These are phyloP conservation scores for Phaeolepiota aurea DNA, from an alignment of 768 basidiomycete species.

Conservation along the genomic window DNA sequence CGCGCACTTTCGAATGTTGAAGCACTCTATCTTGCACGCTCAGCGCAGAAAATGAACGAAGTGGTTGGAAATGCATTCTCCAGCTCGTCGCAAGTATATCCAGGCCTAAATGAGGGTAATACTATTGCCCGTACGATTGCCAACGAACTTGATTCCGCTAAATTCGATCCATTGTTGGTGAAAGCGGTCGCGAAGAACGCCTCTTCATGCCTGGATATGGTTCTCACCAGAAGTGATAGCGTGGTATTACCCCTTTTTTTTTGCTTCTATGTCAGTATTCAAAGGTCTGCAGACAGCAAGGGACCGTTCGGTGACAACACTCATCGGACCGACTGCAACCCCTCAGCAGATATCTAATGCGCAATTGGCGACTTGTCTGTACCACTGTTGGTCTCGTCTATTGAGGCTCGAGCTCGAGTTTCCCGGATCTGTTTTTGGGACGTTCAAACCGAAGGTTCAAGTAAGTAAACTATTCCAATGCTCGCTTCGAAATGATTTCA, in stretches of 20 bases:
- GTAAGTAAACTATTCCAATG: constrained; percentile 28
- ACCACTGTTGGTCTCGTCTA: constrained; percentile 67
- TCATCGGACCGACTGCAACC: constrained; percentile 73
- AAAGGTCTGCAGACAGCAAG: constrained; percentile 44
- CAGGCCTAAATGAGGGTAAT: constrained; percentile 68
- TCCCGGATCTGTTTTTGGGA: constrained; percentile 42
- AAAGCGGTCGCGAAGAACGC: constrained; percentile 72
- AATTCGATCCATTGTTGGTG: constrained; percentile 87
- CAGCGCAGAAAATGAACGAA: constrained; percentile 79
- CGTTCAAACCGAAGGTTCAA: constrained; percentile 48
- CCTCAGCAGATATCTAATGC: constrained; percentile 74
- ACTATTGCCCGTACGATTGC: constrained; percentile 68
- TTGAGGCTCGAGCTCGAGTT: constrained; percentile 64
- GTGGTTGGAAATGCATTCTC: constrained; percentile 70
- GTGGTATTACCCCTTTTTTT: constrained; percentile 33
- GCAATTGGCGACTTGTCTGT: constrained; percentile 70
- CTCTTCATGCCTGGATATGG: constrained; percentile 57
- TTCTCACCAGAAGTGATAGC: constrained; percentile 54
- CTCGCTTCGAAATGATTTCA: neutral
- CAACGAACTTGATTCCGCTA: constrained; percentile 90
- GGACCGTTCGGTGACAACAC: constrained; percentile 70
- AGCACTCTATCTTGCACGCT: constrained; percentile 79
- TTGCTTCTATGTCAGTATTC: constrained; percentile 3
- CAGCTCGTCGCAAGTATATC: constrained; percentile 60
- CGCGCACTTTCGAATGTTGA: constrained; percentile 82